phyloP scores from a whole-genome alignment of 1,284 basidiomycete genomes.

The Trametes versicolor region DNA sequence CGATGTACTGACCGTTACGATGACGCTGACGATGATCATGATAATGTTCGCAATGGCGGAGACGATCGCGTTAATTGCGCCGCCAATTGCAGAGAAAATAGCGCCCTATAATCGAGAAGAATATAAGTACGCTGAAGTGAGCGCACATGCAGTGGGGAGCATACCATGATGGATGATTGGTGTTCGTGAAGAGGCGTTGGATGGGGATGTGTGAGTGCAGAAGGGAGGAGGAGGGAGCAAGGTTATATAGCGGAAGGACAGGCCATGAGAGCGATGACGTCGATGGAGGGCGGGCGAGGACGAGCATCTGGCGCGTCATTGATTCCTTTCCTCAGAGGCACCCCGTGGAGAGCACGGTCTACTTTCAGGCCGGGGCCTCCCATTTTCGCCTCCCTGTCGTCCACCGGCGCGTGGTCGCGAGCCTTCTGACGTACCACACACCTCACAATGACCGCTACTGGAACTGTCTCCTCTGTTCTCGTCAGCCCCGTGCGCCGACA shows the following conservation, averaged over 20 bases:
- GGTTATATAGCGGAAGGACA: constrained; percentile 23
- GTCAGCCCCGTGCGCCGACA: neutral
- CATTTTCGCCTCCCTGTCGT: neutral
- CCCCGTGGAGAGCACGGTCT: constrained; percentile 10
- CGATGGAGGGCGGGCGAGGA: constrained; percentile 2
- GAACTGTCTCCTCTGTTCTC: constrained; percentile 13
- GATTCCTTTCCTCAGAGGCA: constrained; percentile 9
- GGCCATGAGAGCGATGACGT: constrained; percentile 26
- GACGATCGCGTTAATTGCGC: constrained; percentile 64
- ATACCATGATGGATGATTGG: constrained; percentile 28
- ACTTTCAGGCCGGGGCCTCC: neutral
- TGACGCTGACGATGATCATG: constrained; percentile 65
- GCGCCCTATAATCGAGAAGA: constrained; percentile 53
- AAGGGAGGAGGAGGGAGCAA: neutral
- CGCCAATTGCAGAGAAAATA: constrained; percentile 69
- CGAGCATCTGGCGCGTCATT: constrained; percentile 11
- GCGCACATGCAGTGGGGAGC: neutral
- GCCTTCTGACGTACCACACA: constrained; percentile 13
- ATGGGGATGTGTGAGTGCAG: constrained; percentile 10
- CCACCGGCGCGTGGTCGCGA: constrained; percentile 1
- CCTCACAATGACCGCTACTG: constrained; percentile 23
- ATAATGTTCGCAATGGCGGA: constrained; percentile 65
- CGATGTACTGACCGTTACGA: constrained; percentile 58
- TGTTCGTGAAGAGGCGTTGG: constrained; percentile 22
- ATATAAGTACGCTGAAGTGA: neutral